phyloP scores from a whole-genome alignment of 495 filamentous ascomycete species.

The Trichoderma reesei region DNA sequence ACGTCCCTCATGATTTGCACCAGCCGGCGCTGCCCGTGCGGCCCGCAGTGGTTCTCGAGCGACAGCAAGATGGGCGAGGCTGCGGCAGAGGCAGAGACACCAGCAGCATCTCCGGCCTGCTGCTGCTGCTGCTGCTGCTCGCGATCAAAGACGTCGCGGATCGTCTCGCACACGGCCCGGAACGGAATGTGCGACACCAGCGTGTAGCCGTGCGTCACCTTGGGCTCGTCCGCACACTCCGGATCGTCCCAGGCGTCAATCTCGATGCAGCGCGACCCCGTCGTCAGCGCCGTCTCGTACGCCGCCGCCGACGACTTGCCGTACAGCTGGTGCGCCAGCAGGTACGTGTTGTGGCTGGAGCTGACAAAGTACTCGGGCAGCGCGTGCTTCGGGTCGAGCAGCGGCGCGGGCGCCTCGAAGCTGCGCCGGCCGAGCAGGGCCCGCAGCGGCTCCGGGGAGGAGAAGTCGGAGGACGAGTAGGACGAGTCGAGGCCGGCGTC shows the following conservation, averaged over 20 bases:
- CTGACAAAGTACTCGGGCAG: conserved; percentile 49
- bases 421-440: conserved; percentile 35
- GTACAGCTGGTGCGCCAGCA: conserved; percentile 43
- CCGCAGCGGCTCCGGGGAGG: conserved; percentile 21
- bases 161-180: conserved; percentile 41
- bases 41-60: conserved; percentile 44
- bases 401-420: conserved; percentile 31
- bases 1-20: conserved; percentile 45
- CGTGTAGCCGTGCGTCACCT: conserved; percentile 48
- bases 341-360: conserved; percentile 73
- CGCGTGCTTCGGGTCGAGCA: conserved; percentile 35
- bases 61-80: conserved; percentile 42
- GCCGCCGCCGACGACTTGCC: conserved; percentile 36
- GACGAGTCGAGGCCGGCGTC: conserved; percentile 24
- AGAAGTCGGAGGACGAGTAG: conserved; percentile 12
- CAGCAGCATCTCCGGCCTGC: conserved; percentile 20
- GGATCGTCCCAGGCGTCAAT: conserved; percentile 48
- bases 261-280: conserved; percentile 46
- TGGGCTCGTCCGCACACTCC: conserved; percentile 38
- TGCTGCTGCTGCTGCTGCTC: conserved; percentile 23
- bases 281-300: conserved; percentile 38
- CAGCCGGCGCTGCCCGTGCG: conserved; percentile 36
- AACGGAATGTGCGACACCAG: conserved; percentile 46
- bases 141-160: conserved; percentile 38
- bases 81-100: not conserved